Evolutionary conservation across 768 basidiomycete species (phyloP).

Genomic region (Suillus clintonianus): DNA sequence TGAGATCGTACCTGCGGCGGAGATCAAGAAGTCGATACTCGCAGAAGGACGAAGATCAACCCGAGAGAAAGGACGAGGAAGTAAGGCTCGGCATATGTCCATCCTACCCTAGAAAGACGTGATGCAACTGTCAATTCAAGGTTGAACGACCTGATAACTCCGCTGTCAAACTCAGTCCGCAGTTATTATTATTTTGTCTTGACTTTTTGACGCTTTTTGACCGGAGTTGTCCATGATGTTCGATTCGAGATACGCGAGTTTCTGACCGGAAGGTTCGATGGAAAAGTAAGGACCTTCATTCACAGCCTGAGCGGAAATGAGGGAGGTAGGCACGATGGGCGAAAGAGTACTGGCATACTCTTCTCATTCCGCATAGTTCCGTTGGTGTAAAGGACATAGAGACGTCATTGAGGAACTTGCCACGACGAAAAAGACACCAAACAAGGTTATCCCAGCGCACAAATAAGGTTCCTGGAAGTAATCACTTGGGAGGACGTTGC

Average conservation of each 20-base stretch:
- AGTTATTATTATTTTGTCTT: neutral
- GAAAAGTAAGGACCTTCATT: neutral
- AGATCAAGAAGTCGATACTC: neutral
- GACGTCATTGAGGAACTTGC: neutral
- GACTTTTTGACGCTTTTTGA: neutral
- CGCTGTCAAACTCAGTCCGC: neutral
- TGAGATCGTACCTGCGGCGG: neutral
- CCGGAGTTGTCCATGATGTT: neutral
- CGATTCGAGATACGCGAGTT: neutral
- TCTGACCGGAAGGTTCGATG: neutral
- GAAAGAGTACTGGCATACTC: neutral
- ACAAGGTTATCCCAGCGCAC: neutral
- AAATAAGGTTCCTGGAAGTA: neutral
- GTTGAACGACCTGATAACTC: neutral
- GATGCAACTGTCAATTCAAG: neutral
- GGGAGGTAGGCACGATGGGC: neutral
- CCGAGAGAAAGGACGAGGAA: neutral
- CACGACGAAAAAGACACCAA: neutral
- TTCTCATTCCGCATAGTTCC: neutral
- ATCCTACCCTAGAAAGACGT: neutral
- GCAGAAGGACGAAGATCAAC: neutral
- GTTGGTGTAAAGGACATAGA: neutral
- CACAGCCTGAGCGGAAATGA: neutral
- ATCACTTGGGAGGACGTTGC: neutral
- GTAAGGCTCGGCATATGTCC: neutral